Base-by-base conservation (phyloP, 495 filamentous ascomycete genomes). In the Aspergillus bertholletiae region DNA sequence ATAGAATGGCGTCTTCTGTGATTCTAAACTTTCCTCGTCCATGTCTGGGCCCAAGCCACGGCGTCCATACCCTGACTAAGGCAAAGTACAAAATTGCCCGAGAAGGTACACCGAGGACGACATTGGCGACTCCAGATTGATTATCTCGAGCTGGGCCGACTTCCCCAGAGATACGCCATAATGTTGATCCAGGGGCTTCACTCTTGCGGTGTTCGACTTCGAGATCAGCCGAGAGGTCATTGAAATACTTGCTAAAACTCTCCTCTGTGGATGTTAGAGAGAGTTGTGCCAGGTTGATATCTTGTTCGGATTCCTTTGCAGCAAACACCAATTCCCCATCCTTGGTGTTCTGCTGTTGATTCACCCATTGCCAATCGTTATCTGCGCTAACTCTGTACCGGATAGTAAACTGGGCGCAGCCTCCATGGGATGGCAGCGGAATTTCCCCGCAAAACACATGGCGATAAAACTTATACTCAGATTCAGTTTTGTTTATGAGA, bases 41-140 rank as follows among this genome's bases (percentile, higher is more conserved):
- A 69, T 98, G 94, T 15, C 90, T 77, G 20, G 94, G 94, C 0
- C 87, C 89, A 13, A 97, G 74, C 94, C 94, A 97, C 1, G 92
- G 85, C 26, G 75, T 78, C 82, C 86, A 92, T 2, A 88, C 71
- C n/a, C 90, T 84, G 13, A 91, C 86, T 7, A 94, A 70, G 5
- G 89, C 82, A 62, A 96, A 92, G 80, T 89, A 93, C 54, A 84
- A 69, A 11, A 63, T 65, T 46, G 71, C 65, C 22, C 68, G 73
- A 50, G 80, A 85, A 18, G 89, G 86, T 1, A 71, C 64, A 0
- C 92, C 92, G 8, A 96, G 75, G 9, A 74, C 75, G 26, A 86
- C 63, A 40, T 79, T 67, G 13, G 71, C 76, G 47, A 76, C 73
- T 0, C 80, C 75, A 7, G 90, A 88, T 2, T 68, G 62, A 26